Conservation (phyloP, 2,329 filamentous ascomycete genomes). For the Penicillium sp. region DNA sequence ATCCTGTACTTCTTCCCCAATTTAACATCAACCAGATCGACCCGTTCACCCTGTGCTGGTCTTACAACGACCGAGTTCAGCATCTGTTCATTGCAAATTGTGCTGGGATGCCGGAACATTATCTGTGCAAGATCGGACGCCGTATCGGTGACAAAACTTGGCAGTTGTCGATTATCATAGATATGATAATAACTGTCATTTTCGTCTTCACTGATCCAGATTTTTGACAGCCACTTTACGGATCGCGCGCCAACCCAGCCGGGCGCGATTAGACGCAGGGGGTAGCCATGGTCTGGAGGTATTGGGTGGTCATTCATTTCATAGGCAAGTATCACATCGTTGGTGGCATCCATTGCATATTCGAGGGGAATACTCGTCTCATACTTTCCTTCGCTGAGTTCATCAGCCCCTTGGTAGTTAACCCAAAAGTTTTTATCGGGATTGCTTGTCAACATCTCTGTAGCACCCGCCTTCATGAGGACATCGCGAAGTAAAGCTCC, state of each 20-base stretch:
- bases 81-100: slow-evolving; percentile 48
- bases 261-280: slow-evolving; percentile 39
- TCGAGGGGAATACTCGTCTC: slow-evolving; percentile 47
- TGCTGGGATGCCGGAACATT: slow-evolving; percentile 48
- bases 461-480: slow-evolving; percentile 39
- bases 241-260: slow-evolving; percentile 40
- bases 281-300: slow-evolving; percentile 43
- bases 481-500: slow-evolving; percentile 46
- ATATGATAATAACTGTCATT: slow-evolving; percentile 46
- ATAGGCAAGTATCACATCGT: slow-evolving; percentile 47
- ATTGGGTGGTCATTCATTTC: slow-evolving; percentile 41
- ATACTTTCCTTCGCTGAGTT: slow-evolving; percentile 46
- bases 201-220: slow-evolving; percentile 40
- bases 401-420: slow-evolving; percentile 50
- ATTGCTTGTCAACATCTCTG: slow-evolving; percentile 7
- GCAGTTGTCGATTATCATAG: slow-evolving; percentile 49
- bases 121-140: slow-evolving; percentile 46
- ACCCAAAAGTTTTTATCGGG: slow-evolving; percentile 33
- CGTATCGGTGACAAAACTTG: slow-evolving; percentile 47
- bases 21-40: slow-evolving; percentile 35
- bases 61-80: slow-evolving; percentile 47
- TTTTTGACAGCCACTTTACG: slow-evolving; percentile 41
- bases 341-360: slow-evolving; percentile 46
- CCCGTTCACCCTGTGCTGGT: slow-evolving; percentile 45
- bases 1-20: slow-evolving; percentile 43